Evolutionary conservation across 2,329 filamentous ascomycete genomes (phyloP), one percentile per base, ranked within the genome.

Genomic region (Phialophora tarda): DNA sequence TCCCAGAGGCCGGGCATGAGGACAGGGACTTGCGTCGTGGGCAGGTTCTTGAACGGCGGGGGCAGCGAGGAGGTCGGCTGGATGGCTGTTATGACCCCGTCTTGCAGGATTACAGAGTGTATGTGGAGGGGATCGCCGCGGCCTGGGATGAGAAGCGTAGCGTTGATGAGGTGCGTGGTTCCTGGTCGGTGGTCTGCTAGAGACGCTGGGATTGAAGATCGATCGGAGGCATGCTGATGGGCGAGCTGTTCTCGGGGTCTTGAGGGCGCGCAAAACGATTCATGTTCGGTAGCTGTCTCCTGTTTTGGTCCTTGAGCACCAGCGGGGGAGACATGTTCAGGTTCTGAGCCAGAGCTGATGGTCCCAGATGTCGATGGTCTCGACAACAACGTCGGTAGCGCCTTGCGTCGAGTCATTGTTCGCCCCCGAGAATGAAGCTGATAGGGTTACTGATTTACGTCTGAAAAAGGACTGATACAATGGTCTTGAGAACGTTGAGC

Each of bases 1-100:
- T 86, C 84, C 83, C 83, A 85, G 24, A 86, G 77, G 2, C 84
- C 83, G 0, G 83, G 83, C 75, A 85, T 81, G 8, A 83, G 71
- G 10, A 82, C 78, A 0, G 79, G 77, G 14, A 84, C 80, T 21
- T 75, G 73, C 0, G 73, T 75, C 26, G 64, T 59, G 2, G 65
- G 65, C 2, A 66, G 26, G 11, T 59, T 55, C 41, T 59, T 55
- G 38, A 68, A 63, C 2, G 34, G 51, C 26, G 66, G 56, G 1
- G 68, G 54, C n/a, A 68, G 26, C 14, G 65, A 59, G 4, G 47
- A 34, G n/a, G 64, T 70, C 7, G 63, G 57, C n/a, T 60, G 56
- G 44, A 66, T 50, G 3, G 51, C 81, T 34, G 73, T 74, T 58
- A 84, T 83, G 54, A 75, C 77, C 44, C 70, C 73, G 51, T 75